A percentile compares a stretch with the other conserved stretches of the same genome.
These are phyloP conservation scores for Phaffia rhodozyma DNA, from an alignment of 1,284 basidiomycete genomes.

Conservation along the genomic window DNA sequence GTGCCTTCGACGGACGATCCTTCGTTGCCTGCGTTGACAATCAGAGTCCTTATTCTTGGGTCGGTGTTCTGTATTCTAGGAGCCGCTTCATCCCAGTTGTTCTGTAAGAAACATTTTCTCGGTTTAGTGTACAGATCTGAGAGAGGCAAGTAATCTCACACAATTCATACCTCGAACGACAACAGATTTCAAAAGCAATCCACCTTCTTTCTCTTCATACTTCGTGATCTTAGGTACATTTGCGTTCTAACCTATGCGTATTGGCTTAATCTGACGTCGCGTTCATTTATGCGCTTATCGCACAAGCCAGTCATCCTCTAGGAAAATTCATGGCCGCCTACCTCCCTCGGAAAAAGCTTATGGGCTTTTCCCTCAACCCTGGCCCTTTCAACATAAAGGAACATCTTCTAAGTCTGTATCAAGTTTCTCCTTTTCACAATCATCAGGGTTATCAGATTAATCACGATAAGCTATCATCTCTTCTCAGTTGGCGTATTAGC, in stretches of 20 bases:
- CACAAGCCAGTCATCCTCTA: slow-evolving; percentile 35
- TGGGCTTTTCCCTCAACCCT: slow-evolving; percentile 38
- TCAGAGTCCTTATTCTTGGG: slow-evolving; percentile 42
- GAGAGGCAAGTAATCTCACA: too few relatives aligned
- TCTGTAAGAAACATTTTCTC: slow-evolving; percentile 37
- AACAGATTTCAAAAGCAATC: slow-evolving; percentile 24
- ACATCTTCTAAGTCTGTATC: slow-evolving; percentile 16
- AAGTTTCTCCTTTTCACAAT: neutral
- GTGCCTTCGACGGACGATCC: slow-evolving; percentile 45
- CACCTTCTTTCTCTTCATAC: slow-evolving; percentile 42
- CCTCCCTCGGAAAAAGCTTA: slow-evolving; percentile 27
- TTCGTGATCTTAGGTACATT: slow-evolving; percentile 41
- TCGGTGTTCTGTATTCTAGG: slow-evolving; percentile 42
- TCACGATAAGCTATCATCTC: slow-evolving; percentile 3
- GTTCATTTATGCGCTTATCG: neutral
- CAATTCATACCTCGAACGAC: slow-evolving; percentile 24
- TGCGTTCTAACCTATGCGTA: neutral
- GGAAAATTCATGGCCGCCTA: slow-evolving; percentile 35
- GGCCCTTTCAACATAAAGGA: slow-evolving; percentile 40
- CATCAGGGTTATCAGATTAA: slow-evolving; percentile 21
- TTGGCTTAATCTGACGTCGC: neutral
- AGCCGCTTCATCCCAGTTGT: slow-evolving; percentile 39
- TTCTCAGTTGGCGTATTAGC: slow-evolving; percentile 36
- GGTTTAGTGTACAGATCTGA: slow-evolving; percentile 27
- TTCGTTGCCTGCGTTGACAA: slow-evolving; percentile 40